phyloP scores from a whole-genome alignment of 805 yeast genomes.

The Candida arabinofermentans region DNA sequence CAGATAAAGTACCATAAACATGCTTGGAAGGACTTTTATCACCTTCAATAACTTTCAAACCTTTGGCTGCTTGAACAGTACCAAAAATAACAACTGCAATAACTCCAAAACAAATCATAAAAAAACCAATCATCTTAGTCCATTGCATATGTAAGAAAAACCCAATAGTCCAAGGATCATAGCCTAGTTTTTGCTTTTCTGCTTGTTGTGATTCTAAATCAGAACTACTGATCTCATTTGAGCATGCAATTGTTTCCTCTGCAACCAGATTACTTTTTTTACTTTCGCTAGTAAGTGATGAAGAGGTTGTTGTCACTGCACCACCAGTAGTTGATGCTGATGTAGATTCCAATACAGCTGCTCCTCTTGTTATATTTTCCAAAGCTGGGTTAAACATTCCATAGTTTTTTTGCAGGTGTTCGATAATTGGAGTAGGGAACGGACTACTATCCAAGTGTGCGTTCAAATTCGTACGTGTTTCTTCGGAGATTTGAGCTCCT shows the following conservation, averaged over 20 bases:
- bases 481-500: background rate
- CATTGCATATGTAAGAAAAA: slow-evolving; percentile 4
- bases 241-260: background rate
- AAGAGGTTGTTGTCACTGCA: no score
- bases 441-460: background rate
- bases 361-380: no score
- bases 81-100: background rate
- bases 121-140: slow-evolving; percentile 4
- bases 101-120: slow-evolving; percentile 2
- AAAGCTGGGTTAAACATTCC: no score
- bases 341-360: no score
- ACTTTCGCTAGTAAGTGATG: background rate
- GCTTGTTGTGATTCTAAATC: background rate
- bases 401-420: no score
- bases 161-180: background rate
- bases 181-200: background rate
- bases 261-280: background rate
- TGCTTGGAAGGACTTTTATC: background rate
- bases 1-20: slow-evolving; percentile 1
- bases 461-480: background rate
- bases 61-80: slow-evolving; percentile 1
- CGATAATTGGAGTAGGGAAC: no score
- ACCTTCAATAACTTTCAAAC: background rate
- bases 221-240: background rate
- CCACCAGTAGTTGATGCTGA: no score